These are phyloP conservation scores for Candida qinlingensis DNA, from an alignment of 805 yeast genomes.

Conservation along the genomic window DNA sequence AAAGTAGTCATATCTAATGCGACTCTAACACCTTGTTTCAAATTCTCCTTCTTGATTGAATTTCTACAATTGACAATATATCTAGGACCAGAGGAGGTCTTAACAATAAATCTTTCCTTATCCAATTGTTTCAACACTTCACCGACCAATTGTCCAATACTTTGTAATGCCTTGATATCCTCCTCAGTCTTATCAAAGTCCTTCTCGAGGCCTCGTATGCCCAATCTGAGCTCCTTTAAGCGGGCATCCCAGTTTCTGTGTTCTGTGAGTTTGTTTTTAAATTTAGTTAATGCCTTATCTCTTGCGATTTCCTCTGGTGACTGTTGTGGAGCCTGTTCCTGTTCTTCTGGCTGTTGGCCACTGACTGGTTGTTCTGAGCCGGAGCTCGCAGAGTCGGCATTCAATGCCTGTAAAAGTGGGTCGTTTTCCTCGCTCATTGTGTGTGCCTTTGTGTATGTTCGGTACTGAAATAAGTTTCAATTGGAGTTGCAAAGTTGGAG, in stretches of 20 bases:
- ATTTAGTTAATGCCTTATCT: constrained; percentile 68
- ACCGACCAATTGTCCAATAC: constrained; percentile 96
- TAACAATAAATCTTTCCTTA: constrained; percentile 90
- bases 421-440: constrained; percentile 63
- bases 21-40: constrained; percentile 92
- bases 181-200: constrained; percentile 91
- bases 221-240: constrained; percentile 74
- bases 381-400: constrained; percentile 7
- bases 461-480: too few relatives aligned
- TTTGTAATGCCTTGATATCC: constrained; percentile 93
- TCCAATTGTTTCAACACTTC: constrained; percentile 94
- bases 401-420: constrained; percentile 68
- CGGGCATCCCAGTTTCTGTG: constrained; percentile 94
- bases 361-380: neutral
- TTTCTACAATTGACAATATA: constrained; percentile 97
- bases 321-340: constrained; percentile 18
- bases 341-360: constrained; percentile 5
- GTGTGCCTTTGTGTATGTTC: neutral
- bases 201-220: constrained; percentile 77
- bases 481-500: neutral
- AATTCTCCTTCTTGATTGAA: constrained; percentile 74
- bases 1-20: constrained; percentile 96
- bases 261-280: constrained; percentile 81
- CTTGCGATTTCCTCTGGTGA: constrained; percentile 61
- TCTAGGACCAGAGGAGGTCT: constrained; percentile 95